Conservation (phyloP, 208 protist species). For the Phytomonas sp. region DNA sequence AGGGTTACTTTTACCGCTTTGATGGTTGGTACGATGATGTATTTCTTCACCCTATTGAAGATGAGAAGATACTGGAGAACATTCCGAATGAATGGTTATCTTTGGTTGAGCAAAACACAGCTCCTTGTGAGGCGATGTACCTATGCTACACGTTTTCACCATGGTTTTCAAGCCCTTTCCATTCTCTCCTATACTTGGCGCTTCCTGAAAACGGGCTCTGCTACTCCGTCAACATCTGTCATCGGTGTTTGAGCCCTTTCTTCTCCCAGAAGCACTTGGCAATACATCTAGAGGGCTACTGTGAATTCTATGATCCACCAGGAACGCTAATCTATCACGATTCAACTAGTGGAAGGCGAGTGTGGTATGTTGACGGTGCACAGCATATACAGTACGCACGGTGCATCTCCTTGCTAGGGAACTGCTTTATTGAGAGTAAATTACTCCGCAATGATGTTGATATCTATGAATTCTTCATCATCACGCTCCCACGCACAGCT, state of each 20-base stretch:
- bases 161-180: constrained; percentile 52
- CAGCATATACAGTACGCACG: constrained; percentile 55
- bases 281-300: constrained; percentile 49
- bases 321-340: constrained; percentile 49
- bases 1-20: constrained; percentile 57
- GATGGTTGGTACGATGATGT: constrained; percentile 62
- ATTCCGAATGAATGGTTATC: constrained; percentile 38
- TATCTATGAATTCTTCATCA: constrained; percentile 66
- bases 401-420: constrained; percentile 48
- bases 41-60: constrained; percentile 2
- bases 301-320: constrained; percentile 27
- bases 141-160: constrained; percentile 53
- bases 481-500: constrained; percentile 33
- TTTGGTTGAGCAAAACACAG: constrained; percentile 46
- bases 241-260: constrained; percentile 62
- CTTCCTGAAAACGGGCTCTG: constrained; percentile 45
- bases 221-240: constrained; percentile 59
- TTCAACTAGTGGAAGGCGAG: constrained; percentile 21
- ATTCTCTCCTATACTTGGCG: constrained; percentile 37
- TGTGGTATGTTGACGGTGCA: constrained; percentile 53
- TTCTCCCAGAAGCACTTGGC: constrained; percentile 32
- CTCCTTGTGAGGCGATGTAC: constrained; percentile 54
- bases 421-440: constrained; percentile 68
- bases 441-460: constrained; percentile 62
- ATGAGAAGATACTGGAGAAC: not conserved